These are phyloP conservation scores for Talaromyces sp. DNA, from an alignment of 2,329 filamentous ascomycete species.

Conservation along the genomic window DNA sequence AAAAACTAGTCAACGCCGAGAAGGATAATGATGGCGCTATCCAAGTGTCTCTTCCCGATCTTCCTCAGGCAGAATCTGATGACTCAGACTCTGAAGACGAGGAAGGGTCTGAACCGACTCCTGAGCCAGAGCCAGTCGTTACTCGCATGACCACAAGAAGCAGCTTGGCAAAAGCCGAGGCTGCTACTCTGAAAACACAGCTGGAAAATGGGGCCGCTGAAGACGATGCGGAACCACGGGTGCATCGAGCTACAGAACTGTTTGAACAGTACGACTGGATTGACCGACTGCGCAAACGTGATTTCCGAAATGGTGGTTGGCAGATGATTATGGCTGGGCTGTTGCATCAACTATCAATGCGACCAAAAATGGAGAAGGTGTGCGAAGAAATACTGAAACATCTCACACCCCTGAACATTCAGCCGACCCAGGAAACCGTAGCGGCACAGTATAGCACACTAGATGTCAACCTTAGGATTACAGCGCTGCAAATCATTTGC, in stretches of 20 bases:
- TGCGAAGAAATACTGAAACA: slow-evolving; percentile 76
- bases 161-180: slow-evolving; percentile 76
- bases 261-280: slow-evolving; percentile 75
- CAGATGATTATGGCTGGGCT: slow-evolving; percentile 83
- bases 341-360: slow-evolving; percentile 75
- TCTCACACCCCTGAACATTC: slow-evolving; percentile 71
- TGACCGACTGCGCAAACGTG: slow-evolving; percentile 71
- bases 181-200: slow-evolving; percentile 61
- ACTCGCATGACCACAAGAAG: slow-evolving; percentile 72
- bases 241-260: slow-evolving; percentile 64
- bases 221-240: slow-evolving; percentile 25
- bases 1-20: slow-evolving; percentile 73
- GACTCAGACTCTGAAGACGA: slow-evolving; percentile 57
- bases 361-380: slow-evolving; percentile 60
- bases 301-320: slow-evolving; percentile 88
- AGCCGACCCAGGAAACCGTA: slow-evolving; percentile 71
- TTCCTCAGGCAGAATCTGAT: slow-evolving; percentile 66
- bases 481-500: slow-evolving; percentile 77
- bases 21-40: slow-evolving; percentile 68
- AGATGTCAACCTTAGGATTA: slow-evolving; percentile 76
- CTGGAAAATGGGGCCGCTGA: slow-evolving; percentile 51
- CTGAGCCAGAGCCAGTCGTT: slow-evolving; percentile 63
- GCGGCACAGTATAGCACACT: slow-evolving; percentile 66
- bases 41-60: slow-evolving; percentile 69
- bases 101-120: slow-evolving; percentile 54